Conservation (phyloP, 2,329 filamentous ascomycete species). For the Pyrenophora graminea region DNA sequence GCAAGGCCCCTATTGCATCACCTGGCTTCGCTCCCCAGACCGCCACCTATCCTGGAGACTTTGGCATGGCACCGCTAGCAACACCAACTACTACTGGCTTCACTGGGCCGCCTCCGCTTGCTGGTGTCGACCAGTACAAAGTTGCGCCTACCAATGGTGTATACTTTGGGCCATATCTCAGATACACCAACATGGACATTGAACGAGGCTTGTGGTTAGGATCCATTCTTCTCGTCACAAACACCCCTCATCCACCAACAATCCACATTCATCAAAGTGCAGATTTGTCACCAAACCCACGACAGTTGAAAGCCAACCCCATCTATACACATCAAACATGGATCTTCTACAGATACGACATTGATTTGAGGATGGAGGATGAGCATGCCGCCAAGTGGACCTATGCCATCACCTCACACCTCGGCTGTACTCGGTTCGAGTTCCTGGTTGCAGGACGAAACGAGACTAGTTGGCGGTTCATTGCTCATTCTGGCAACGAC, state of each 20-base stretch:
- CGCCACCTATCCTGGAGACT: conserved; percentile 82
- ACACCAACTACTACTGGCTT: conserved; percentile 82
- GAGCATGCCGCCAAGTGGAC: conserved; percentile 82
- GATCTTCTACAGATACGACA: conserved; percentile 93
- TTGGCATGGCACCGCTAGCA: conserved; percentile 75
- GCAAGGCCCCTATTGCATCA: conserved; percentile 70
- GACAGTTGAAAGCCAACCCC: conserved; percentile 78
- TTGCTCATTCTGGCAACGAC: conserved; percentile 94
- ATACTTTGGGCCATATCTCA: conserved; percentile 94
- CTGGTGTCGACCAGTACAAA: conserved; percentile 93
- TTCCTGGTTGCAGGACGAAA: conserved; percentile 90
- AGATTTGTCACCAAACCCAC: conserved; percentile 89
- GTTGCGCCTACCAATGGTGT: conserved; percentile 92
- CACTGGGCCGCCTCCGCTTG: conserved; percentile 81
- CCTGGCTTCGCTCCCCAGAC: conserved; percentile 83
- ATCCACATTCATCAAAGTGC: conserved; percentile 91
- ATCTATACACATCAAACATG: conserved; percentile 91
- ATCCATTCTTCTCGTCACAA: conserved; percentile 90
- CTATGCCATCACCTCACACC: conserved; percentile 94
- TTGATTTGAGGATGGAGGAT: conserved; percentile 89
- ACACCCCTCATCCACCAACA: conserved; percentile 87
- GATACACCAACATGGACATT: conserved; percentile 96
- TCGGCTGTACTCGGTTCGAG: conserved; percentile 97
- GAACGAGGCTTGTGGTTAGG: conserved; percentile 90
- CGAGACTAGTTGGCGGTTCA: conserved; percentile 93